Base-by-base conservation (phyloP, 257 asterid genomes). In the Solanum peruvianum region DNA sequence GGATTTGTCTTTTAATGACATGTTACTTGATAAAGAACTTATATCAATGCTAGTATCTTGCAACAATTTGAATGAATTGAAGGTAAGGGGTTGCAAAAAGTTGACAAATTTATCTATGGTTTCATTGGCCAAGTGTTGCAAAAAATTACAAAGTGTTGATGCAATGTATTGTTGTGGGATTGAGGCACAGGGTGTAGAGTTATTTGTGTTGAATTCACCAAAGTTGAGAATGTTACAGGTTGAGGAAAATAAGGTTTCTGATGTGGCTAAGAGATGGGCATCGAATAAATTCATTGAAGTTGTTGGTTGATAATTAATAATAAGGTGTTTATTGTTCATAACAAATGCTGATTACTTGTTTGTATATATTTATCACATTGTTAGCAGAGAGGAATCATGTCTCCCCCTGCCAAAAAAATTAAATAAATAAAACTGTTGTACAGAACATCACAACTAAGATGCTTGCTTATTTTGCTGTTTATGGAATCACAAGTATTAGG, bases 1-100 rank as follows among this genome's bases (percentile, higher is more conserved):
- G 86, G 98, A 95, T 72, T 91, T 96, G 93, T 96, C 99, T 66
- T 90, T 92, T 73, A 94, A 95, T 86, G 94, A 93, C 69, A 90
- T 86, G 93, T 89, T 96, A 92, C 44, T 83, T 2, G 98, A 96
- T 88, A 95, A 93, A 89, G 98, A 93, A 88, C 86, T 96, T 5
- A 88, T 86, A 5, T 90, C 93, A 11, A 94, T 96, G 98, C 92
- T 96, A 11, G 94, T 88, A 20, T 95, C 99, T 0, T 93, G 96
- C 86, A 37, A 42, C 82, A 25, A 60, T 67, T 87, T 96, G 94
- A 84, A 42, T 37, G 98, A 96, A 27, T 70, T 96, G 94, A 96
- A 72, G 82, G 62, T 96, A 87, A 93, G 98, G 89, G 96, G 97
- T 23, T 95, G 99, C 83, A 67, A 80, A 47, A 88, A 84, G 60